Evolutionary conservation across 2,329 filamentous ascomycete species (phyloP), one percentile per base, ranked within the genome.

Genomic region (Trichoderma sp.): DNA sequence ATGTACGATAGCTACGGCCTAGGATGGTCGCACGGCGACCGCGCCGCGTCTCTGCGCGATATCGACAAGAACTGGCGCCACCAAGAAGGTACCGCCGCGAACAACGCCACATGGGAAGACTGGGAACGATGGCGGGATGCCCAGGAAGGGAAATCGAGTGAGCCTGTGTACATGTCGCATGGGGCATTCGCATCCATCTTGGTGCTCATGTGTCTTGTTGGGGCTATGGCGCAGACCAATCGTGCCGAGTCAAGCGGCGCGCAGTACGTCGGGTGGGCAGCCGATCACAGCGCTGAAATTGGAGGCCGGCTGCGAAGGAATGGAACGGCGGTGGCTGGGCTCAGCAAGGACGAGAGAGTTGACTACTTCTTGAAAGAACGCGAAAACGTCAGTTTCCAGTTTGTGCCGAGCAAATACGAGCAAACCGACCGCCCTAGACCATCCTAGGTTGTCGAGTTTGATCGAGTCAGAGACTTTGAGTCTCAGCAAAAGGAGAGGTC

Each of bases 21-120:
- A 8, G 96, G 96, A 67, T 99, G 96, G 96, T 85, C 85, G 6
- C 82, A 82, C 20, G 75, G 90, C 91, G 66, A 58, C 12, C 76
- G 83, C 81, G 63, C 88, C 83, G 76, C 91, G 34, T 75, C 92
- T 67, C 77, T 83, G 74, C 79, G 82, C 65, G 79, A 80, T 23
- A 80, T 81, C 17, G 84, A 88, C 73, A 80, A 78, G 28, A 77
- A 80, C 5, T 90, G 88, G 88, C 84, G 87, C 43, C 76, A 82
- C 15, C 78, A 79, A 39, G 83, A 84, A 0, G 84, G 84, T 28
- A 87, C 81, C 69, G 80, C 88, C 13, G 86, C 86, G 65, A 82
- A 83, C 76, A 98, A 98, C 80, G 96, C 94, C 1, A 98, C 96
- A 0, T 99, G 96, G 96, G 96, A 99, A 80, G 96, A 99, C 80